These are phyloP conservation scores for Miamiensis avidus DNA, from an alignment of 169 alveolate species.

Conservation along the genomic window DNA sequence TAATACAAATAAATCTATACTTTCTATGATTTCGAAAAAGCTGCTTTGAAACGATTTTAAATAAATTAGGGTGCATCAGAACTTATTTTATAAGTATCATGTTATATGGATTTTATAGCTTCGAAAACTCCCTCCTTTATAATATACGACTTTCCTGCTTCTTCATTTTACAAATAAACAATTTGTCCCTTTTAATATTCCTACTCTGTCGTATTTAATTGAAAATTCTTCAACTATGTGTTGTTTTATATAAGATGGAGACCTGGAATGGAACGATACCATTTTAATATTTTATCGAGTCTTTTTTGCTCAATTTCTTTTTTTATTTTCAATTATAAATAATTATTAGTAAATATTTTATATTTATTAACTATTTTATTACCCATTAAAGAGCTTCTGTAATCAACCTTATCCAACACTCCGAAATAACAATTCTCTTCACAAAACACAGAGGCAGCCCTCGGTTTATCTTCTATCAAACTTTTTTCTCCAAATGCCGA, in stretches of 20 bases:
- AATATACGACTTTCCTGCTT: not conserved
- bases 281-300: not conserved
- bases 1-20: too few relatives aligned
- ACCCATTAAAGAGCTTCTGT: not conserved
- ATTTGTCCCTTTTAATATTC: not conserved
- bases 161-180: not conserved
- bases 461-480: not conserved
- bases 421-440: not conserved
- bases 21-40: not conserved
- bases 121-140: not conserved
- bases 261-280: not conserved
- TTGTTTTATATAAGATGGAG: not conserved
- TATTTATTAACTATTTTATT: too few relatives aligned
- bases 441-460: not conserved
- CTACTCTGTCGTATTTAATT: too few relatives aligned
- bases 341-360: too few relatives aligned
- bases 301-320: not conserved
- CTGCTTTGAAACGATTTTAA: not conserved
- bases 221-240: not conserved
- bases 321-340: too few relatives aligned
- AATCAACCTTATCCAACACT: not conserved
- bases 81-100: too few relatives aligned
- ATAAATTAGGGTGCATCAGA: not conserved
- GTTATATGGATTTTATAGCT: too few relatives aligned
- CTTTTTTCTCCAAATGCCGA: not conserved